Evolutionary conservation across 331 rosid genomes (phyloP), one percentile per base, ranked within the genome.

Genomic region (Dryas integrifolia): DNA sequence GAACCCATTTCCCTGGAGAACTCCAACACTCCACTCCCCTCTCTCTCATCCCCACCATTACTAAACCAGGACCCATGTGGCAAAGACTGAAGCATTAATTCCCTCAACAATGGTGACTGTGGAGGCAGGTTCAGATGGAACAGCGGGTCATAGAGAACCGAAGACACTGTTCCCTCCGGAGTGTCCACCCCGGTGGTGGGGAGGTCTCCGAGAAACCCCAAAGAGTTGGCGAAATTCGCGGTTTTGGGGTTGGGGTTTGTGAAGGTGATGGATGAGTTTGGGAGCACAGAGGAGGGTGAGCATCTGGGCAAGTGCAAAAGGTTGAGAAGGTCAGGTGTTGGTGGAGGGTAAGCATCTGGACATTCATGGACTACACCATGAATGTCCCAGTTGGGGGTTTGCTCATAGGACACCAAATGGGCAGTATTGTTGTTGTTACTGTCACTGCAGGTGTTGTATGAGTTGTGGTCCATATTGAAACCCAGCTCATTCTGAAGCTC

Each of bases 91-190:
- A 85, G 87, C 76, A 89, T 30, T 30, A 30, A 56, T 45, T 90
- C 92, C 78, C 89, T 84, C 43, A 89, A 86, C 5, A 87, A 81
- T 0, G 97, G 96, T 35, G 97, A 97, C 64, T 89, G 98, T 41
- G 96, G 97, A 68, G 96, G 97, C 61, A 94, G 85, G 82, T 91
- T 91, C 79, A 88, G 64, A 67, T 88, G 98, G 70, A 89, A 82
- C 14, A 94, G 74, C 3, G 96, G 97, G 78, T 91, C 98, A 65
- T 85, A 86, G 69, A 83, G 79, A 72, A 86, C 87, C 5, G 80
- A 77, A 3, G 94, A 80, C 4, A 88, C 83, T 10, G 26, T 35
- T 10, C 44, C 55, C 0, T 86, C 63, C 5, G 87, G 56, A 58
- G 67, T 82, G 13, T 87, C 96, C 9, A 83, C 60, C 5, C 77